Percentiles rank a stretch among this genome's conserved stretches.
Conservation (phyloP, 2,329 filamentous ascomycete genomes). For the Diaporthe capsici region DNA sequence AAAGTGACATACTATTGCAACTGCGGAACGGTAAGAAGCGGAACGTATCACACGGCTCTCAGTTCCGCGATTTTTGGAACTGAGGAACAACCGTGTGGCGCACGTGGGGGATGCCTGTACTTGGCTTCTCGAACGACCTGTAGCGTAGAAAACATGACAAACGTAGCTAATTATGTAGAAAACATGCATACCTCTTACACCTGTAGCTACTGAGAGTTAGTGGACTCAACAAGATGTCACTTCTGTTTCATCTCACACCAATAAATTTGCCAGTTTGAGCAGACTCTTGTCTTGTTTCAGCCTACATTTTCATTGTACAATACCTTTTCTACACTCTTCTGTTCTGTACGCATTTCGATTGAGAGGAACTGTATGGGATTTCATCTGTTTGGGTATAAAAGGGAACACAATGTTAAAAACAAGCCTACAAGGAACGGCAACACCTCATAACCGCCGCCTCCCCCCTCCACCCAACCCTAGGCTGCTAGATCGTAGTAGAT, state of each 20-base stretch:
- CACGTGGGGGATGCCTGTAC: neutral
- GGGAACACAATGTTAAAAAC: neutral
- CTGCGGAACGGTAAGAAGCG: neutral
- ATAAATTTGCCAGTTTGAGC: neutral
- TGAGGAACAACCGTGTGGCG: neutral
- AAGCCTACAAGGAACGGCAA: neutral
- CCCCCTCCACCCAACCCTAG: constrained; percentile 43
- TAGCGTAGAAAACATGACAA: neutral
- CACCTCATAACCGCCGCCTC: neutral
- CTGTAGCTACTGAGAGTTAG: neutral
- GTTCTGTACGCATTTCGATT: neutral
- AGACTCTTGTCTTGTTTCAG: neutral
- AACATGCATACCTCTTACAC: neutral
- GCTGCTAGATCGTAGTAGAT: constrained; percentile 85
- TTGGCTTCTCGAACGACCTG: too few relatives aligned
- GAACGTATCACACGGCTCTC: neutral
- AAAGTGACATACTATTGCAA: neutral
- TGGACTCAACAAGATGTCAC: neutral
- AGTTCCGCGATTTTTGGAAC: neutral
- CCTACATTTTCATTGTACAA: neutral
- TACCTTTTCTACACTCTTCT: neutral
- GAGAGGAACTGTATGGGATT: neutral
- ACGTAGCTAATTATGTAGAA: neutral
- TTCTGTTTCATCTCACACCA: neutral
- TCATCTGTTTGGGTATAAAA: neutral